These are phyloP conservation scores for Trametes hirsuta DNA, from an alignment of 1,284 basidiomycete species.

Conservation along the genomic window DNA sequence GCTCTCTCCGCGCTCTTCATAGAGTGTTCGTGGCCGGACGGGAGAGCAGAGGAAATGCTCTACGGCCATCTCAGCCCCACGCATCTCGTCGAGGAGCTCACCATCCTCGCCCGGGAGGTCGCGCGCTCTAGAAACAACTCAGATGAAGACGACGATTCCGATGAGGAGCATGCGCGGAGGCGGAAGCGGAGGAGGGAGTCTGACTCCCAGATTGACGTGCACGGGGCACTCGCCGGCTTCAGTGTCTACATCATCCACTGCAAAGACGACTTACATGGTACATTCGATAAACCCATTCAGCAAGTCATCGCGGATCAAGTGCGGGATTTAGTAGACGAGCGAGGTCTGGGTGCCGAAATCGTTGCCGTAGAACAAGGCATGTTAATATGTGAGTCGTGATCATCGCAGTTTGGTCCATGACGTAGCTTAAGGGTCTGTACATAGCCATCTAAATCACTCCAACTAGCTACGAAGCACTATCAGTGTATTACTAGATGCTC, in stretches of 20 bases:
- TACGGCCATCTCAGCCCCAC: constrained; percentile 81
- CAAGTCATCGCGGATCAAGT: constrained; percentile 68
- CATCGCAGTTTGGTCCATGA: not conserved
- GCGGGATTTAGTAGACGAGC: constrained; percentile 52
- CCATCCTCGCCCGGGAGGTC: constrained; percentile 65
- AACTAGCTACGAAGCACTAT: not conserved
- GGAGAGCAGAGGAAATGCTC: constrained; percentile 59
- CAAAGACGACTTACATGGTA: constrained; percentile 64
- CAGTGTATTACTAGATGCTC: constrained; percentile 12
- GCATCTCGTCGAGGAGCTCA: constrained; percentile 70
- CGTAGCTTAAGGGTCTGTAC: not conserved
- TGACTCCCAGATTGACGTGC: constrained; percentile 43
- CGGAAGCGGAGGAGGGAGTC: constrained; percentile 45
- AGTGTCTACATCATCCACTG: constrained; percentile 79
- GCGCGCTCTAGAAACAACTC: constrained; percentile 39
- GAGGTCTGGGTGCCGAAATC: constrained; percentile 63
- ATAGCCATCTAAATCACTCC: not conserved
- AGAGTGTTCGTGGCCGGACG: constrained; percentile 81
- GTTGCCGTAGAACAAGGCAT: constrained; percentile 72
- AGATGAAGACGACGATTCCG: constrained; percentile 4
- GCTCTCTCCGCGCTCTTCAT: constrained; percentile 73
- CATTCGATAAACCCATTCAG: constrained; percentile 49
- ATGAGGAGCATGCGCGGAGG: constrained; percentile 42
- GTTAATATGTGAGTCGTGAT: constrained; percentile 57
- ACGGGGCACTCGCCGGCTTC: constrained; percentile 58